Conservation (phyloP, 2,329 filamentous ascomycete species). For the Torrubiellomyces zombiae region DNA sequence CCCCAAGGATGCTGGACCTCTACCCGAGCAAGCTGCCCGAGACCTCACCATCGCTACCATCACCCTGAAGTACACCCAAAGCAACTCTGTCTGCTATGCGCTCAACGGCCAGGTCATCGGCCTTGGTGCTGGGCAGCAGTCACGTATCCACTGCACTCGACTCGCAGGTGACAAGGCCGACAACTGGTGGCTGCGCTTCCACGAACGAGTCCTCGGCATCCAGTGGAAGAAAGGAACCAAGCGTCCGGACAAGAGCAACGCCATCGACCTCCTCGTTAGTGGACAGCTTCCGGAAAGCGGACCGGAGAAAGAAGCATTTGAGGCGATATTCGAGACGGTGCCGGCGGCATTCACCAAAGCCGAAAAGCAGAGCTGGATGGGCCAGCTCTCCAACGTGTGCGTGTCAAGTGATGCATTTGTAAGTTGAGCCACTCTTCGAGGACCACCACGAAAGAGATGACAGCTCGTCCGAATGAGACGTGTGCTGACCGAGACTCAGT, state of each 20-base stretch:
- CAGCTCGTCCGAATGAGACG: too few species aligned
- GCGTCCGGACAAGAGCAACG: slow-evolving; percentile 94
- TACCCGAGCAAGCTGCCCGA: slow-evolving; percentile 68
- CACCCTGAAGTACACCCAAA: slow-evolving; percentile 95
- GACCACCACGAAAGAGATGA: too few species aligned
- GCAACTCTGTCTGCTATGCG: slow-evolving; percentile 97
- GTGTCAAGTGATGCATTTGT: slow-evolving; percentile 92
- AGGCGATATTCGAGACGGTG: slow-evolving; percentile 78
- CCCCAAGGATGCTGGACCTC: slow-evolving; percentile 56
- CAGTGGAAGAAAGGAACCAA: slow-evolving; percentile 98
- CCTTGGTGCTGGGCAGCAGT: slow-evolving; percentile 91
- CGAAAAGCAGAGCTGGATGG: slow-evolving; percentile 75
- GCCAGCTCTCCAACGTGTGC: slow-evolving; percentile 65
- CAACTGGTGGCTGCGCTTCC: slow-evolving; percentile 99
- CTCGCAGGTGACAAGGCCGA: slow-evolving; percentile 96
- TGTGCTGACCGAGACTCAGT: too few species aligned
- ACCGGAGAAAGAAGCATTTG: slow-evolving; percentile 72
- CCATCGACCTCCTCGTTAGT: slow-evolving; percentile 86
- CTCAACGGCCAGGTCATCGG: slow-evolving; percentile 86
- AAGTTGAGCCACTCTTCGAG: slow-evolving; percentile 32
- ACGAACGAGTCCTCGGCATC: slow-evolving; percentile 70
- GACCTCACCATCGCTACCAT: slow-evolving; percentile 93
- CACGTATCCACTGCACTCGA: slow-evolving; percentile 94
- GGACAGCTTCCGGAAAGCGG: slow-evolving; percentile 74
- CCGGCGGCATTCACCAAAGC: slow-evolving; percentile 66